Evolutionary conservation across 1,284 basidiomycete genomes (phyloP).

Genomic region (Malassezia dermatis): DNA sequence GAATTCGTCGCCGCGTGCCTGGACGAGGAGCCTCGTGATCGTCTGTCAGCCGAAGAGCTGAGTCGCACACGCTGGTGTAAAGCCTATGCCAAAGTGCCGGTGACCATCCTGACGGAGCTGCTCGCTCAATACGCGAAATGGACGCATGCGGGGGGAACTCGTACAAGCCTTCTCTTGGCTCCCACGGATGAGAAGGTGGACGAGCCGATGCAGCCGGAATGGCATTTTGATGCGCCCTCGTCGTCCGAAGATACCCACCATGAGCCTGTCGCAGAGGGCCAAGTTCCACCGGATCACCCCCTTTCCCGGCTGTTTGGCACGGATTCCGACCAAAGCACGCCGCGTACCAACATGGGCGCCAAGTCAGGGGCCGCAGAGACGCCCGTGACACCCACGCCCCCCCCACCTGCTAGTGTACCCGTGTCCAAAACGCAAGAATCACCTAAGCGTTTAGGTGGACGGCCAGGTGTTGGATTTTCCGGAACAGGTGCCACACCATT

Average conservation of each 20-base stretch:
- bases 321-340: not conserved
- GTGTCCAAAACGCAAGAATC: not conserved
- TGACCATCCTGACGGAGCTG: conserved; percentile 64
- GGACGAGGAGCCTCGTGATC: conserved; percentile 69
- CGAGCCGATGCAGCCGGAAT: conserved; percentile 11
- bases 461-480: not conserved
- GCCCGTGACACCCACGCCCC: not conserved
- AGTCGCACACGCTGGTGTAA: conserved; percentile 88
- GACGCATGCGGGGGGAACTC: conserved; percentile 67
- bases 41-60: conserved; percentile 79
- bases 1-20: conserved; percentile 81
- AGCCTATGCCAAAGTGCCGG: conserved; percentile 58
- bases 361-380: not conserved
- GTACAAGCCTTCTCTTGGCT: conserved; percentile 57
- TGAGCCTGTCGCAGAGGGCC: not conserved
- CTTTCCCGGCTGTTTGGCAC: conserved; percentile 6
- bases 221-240: conserved; percentile 8
- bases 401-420: not conserved
- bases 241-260: not conserved
- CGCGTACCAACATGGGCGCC: not conserved
- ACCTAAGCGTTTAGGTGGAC: not conserved
- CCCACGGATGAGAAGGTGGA: not conserved
- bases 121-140: conserved; percentile 64
- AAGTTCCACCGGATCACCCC: conserved; percentile 3
- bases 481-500: conserved; percentile 31